A percentile compares a stretch with the other conserved stretches of the same genome.
phyloP scores from a whole-genome alignment of 1,139 yeast species.

The Candida frijolesensis region DNA sequence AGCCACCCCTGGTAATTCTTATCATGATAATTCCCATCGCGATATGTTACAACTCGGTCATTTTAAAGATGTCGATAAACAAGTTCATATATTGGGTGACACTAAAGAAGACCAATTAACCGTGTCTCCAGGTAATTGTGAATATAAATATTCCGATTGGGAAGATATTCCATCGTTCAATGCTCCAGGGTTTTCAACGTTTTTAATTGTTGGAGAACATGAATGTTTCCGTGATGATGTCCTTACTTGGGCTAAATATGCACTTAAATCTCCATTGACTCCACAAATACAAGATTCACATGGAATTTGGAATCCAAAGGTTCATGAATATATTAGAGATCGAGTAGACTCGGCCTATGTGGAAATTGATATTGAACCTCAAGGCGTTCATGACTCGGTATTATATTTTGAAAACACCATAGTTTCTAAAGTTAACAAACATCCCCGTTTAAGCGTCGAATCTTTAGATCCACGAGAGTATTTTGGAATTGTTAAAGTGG shows the following conservation, averaged over 20 bases:
- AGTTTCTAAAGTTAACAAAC: conserved; percentile 15
- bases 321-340: conserved; percentile 21
- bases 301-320: conserved; percentile 21
- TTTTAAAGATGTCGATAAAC: conserved; percentile 7
- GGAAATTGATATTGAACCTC: conserved; percentile 38
- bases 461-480: conserved; percentile 23
- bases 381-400: conserved; percentile 46
- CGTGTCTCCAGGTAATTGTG: conserved; percentile 21
- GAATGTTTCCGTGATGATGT: conserved; percentile 48
- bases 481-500: conserved; percentile 31
- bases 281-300: conserved; percentile 29
- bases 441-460: conserved; percentile 13
- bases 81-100: conserved; percentile 16
- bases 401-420: conserved; percentile 36
- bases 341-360: conserved; percentile 19
- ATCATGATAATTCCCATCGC: conserved; percentile 31
- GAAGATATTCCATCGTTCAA: conserved; percentile 33
- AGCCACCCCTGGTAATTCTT: conserved; percentile 33
- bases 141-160: conserved; percentile 34
- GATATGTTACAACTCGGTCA: conserved; percentile 31
- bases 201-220: conserved; percentile 44
- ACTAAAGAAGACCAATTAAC: conserved; percentile 11
- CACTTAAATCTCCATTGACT: conserved; percentile 30
- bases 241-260: conserved; percentile 37
- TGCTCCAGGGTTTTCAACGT: conserved; percentile 27